Conservation (phyloP, 495 filamentous ascomycete genomes). For the Aspergillus campestris region DNA sequence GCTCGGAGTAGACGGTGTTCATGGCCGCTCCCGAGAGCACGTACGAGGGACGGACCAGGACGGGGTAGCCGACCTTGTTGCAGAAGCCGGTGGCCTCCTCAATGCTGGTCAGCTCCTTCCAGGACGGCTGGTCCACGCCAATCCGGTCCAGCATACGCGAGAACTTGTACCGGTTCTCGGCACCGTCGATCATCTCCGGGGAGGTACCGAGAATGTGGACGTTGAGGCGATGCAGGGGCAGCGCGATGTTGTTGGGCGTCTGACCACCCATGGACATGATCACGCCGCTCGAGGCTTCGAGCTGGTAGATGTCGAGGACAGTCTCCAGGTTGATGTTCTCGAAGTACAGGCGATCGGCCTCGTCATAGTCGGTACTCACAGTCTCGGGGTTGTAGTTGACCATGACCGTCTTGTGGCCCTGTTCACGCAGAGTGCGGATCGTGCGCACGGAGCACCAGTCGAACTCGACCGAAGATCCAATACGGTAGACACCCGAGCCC, state of each 20-base stretch:
- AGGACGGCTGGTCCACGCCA: constrained; percentile 88
- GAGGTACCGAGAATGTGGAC: constrained; percentile 92
- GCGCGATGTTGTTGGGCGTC: constrained; percentile 95
- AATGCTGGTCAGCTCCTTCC: constrained; percentile 93
- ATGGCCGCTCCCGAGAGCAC: constrained; percentile 97
- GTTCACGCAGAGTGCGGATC: constrained; percentile 82
- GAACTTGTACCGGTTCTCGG: constrained; percentile 98
- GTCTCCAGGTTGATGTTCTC: constrained; percentile 96
- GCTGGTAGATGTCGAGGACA: constrained; percentile 88
- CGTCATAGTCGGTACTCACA: constrained; percentile 91
- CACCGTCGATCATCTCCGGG: constrained; percentile 96
- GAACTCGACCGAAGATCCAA: constrained; percentile 96
- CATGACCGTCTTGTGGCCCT: constrained; percentile 94
- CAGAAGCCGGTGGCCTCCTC: constrained; percentile 83
- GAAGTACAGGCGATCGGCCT: constrained; percentile 92
- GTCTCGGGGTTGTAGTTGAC: constrained; percentile 97
- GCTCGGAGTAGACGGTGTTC: constrained; percentile 94
- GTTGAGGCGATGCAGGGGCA: constrained; percentile 78
- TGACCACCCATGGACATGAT: constrained; percentile 97
- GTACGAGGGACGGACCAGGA: constrained; percentile 92
- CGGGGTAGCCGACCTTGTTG: constrained; percentile 81
- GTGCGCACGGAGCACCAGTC: constrained; percentile 99
- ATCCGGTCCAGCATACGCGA: constrained; percentile 95
- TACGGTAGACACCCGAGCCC: constrained; percentile 94
- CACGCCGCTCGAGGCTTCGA: constrained; percentile 82